Evolutionary conservation across 2,329 filamentous ascomycete species (phyloP).

Genomic region (Thielaviopsis populi): DNA sequence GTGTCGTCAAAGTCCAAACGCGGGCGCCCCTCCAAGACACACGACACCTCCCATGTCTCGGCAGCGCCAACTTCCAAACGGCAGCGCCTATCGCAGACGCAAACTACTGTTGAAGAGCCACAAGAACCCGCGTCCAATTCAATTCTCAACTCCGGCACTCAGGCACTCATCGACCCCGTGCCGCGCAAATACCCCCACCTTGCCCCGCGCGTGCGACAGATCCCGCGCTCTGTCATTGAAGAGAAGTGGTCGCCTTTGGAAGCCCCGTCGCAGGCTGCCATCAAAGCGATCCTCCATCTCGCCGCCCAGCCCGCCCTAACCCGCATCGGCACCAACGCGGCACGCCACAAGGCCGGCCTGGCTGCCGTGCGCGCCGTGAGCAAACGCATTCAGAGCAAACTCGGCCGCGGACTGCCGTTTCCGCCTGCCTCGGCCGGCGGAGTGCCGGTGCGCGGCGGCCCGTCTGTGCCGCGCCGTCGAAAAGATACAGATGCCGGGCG

Average conservation of each 20-base stretch:
- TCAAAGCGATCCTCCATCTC: slow-evolving; percentile 41
- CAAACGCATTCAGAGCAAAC: slow-evolving; percentile 40
- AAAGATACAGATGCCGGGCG: slow-evolving; percentile 28
- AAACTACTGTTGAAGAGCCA: background rate
- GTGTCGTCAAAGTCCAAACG: background rate
- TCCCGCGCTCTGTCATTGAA: slow-evolving; percentile 48
- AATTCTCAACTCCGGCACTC: background rate
- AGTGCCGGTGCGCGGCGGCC: slow-evolving; percentile 5
- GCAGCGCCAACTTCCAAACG: background rate
- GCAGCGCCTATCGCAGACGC: background rate
- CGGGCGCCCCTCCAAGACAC: background rate
- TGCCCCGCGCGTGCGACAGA: slow-evolving; percentile 33
- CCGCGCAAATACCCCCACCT: slow-evolving; percentile 29
- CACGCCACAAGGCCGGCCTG: slow-evolving; percentile 38
- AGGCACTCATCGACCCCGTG: slow-evolving; percentile 24
- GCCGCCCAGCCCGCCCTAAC: slow-evolving; percentile 48
- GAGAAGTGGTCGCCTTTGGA: slow-evolving; percentile 51
- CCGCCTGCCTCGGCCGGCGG: slow-evolving; percentile 33
- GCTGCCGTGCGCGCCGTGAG: slow-evolving; percentile 40
- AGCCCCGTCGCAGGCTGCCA: slow-evolving; percentile 36
- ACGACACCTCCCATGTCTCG: background rate
- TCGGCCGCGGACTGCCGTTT: slow-evolving; percentile 49
- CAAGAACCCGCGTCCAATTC: background rate
- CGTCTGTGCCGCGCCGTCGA: slow-evolving; percentile 21
- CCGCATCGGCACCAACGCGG: slow-evolving; percentile 34